A percentile compares a stretch with the other conserved stretches of the same genome.
Conservation (phyloP, 306 rosid genomes). For the Vigna nakashimae region DNA sequence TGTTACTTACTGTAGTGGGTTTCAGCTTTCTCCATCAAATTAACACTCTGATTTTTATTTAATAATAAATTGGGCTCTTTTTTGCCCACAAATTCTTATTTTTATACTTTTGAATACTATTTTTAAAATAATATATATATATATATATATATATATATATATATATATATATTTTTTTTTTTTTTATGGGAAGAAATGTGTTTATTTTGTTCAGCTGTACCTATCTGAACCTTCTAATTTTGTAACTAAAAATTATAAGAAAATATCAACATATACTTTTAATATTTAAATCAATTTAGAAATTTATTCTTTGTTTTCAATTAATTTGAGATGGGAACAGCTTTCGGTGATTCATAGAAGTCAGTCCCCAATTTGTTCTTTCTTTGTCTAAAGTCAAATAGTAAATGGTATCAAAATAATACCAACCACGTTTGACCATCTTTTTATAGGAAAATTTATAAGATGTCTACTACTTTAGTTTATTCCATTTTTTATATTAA, state of each 20-base stretch:
- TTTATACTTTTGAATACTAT: too few species aligned
- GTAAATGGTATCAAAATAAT: too few species aligned
- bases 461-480: too few species aligned
- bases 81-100: background rate
- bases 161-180: too few species aligned
- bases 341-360: background rate
- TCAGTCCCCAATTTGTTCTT: background rate
- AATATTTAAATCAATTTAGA: background rate
- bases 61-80: background rate
- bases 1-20: background rate
- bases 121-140: too few species aligned
- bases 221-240: background rate
- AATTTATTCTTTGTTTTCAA: background rate
- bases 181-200: too few species aligned
- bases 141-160: too few species aligned
- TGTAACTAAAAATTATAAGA: background rate
- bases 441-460: too few species aligned
- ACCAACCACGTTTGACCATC: too few species aligned
- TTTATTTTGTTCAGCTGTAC: too few species aligned
- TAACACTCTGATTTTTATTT: conserved; percentile 22
- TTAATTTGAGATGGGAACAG: conserved; percentile 13
- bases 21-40: conserved; percentile 4
- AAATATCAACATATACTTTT: background rate
- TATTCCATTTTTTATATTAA: too few species aligned
- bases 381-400: too few species aligned